Base-by-base conservation (phyloP, 306 rosid genomes). In the Cicer bijugum region DNA sequence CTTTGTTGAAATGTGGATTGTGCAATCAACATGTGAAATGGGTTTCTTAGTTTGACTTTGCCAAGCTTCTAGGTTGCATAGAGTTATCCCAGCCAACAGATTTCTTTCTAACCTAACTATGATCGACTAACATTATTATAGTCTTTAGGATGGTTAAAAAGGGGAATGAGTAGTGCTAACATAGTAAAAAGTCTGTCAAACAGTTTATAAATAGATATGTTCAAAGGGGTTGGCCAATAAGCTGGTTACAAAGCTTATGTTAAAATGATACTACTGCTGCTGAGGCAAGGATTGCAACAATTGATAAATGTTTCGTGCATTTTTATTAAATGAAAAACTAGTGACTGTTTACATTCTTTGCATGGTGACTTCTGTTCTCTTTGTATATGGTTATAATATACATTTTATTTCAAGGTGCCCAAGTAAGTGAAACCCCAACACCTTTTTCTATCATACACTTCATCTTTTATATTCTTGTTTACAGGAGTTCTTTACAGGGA, bases 401-500 rank as follows among this genome's bases (percentile, higher is more conserved):
- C 17, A 55, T 50, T 46, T 59, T 67, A 67, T 47, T 79, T 33
- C 52, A 45, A 10, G 55, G 15, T 19, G 67, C 10, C 3, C 48
- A 19, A 35, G 28, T 37, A 10, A 20, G 47, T 63, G 37, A 55
- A 64, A 53, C 57, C 45, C 28, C 33, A 7, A 20, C 46, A 16
- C 51, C 17, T 19, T 45, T 69, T 58, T 58, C 8, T 9, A 38
- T 53, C 12, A 15, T 42, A 40, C 39, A 15, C 82, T 80, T 64
- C 65, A 72, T 69, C 53, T 51, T 75, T 52, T 79, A 33, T 61
- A 42, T 81, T 75, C 12, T 50, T 85, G 56, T 69, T 76, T 78
- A 76, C 85, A 94, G 98, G 98, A 42, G 98, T 94, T 78, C 96
- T 94, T 67, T 87, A 94, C 72, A 88, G 98, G 72, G 98, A 94